A percentile compares a stretch with the other conserved stretches of the same genome.
phyloP scores from a whole-genome alignment of 768 basidiomycete genomes.

The Tylopilus vinaceipallidus region DNA sequence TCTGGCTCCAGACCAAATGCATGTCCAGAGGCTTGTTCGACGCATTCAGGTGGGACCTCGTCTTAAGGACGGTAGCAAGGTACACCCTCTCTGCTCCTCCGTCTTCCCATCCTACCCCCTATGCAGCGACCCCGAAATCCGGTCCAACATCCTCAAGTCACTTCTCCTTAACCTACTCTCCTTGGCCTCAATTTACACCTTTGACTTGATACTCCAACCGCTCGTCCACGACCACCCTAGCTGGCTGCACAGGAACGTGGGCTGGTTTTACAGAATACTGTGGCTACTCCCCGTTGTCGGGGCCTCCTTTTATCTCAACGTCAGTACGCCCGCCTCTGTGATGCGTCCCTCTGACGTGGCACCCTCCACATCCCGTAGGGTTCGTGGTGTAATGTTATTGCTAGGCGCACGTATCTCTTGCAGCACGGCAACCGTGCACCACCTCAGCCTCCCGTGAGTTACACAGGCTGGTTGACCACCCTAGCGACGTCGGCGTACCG shows the following conservation, averaged over 20 bases:
- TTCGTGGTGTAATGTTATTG: conserved; percentile 75
- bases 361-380: conserved; percentile 42
- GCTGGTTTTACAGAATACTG: conserved; percentile 72
- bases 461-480: conserved; percentile 67
- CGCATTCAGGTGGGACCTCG: conserved; percentile 70
- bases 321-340: conserved; percentile 37
- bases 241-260: conserved; percentile 71
- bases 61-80: conserved; percentile 57
- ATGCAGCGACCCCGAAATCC: conserved; percentile 71
- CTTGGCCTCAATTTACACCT: conserved; percentile 69
- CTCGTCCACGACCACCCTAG: conserved; percentile 59
- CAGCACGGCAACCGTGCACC: conserved; percentile 63
- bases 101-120: conserved; percentile 9
- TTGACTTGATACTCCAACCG: conserved; percentile 69
- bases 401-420: conserved; percentile 70
- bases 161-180: conserved; percentile 70
- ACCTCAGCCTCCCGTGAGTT: conserved; percentile 53
- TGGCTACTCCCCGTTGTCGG: conserved; percentile 82
- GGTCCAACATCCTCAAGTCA: conserved; percentile 72
- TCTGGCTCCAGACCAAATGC: conserved; percentile 59
- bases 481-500: conserved; percentile 82
- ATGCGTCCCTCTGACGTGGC: conserved; percentile 13
- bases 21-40: conserved; percentile 61
- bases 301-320: conserved; percentile 78
- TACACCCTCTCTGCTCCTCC: conserved; percentile 31